Base-by-base conservation (phyloP, 1,284 basidiomycete species). In the Fistulina hepatica region DNA sequence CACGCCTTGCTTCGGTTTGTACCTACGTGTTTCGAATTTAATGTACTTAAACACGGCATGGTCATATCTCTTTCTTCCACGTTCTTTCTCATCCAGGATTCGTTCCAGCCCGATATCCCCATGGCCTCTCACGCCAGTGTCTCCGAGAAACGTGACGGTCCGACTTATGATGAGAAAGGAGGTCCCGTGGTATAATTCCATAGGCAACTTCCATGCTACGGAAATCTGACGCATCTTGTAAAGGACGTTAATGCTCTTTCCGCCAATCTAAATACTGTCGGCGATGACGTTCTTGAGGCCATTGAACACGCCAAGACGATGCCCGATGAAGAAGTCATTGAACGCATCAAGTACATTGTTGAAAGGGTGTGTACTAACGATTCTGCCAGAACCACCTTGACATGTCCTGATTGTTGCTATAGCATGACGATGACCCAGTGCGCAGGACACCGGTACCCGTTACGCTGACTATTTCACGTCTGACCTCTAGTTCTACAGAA, bases 401-500 rank as follows among this genome's bases (percentile, higher is more conserved):
- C n/a, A 10, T 26, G 10, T 10, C 24, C 24, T 26, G n/a, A 13
- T 9, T 12, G 10, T 8, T 6, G 12, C 12, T 25, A 2, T 20
- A 45, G 43, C 40, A 44, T 17, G 30, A 30, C 9, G 37, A 44
- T 20, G 43, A 44, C 22, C 43, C 43, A 9, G 43, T 42, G 22
- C 13, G 42, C 36, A 2, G 6, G 13, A 21, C 8, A 11, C 10
- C 8, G 11, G 1, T 17, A n/a, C 16, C 6, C n/a, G 3, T 3
- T 21, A n/a, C 26, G 5, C 7, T 5, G 12, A 9, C 12, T 5
- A 26, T 19, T 22, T 13, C 9, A 21, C 5, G 12, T 13, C 24
- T 25, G 33, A 12, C n/a, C n/a, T n/a, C n/a, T 27, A n/a, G 1
- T 9, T 10, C 19, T 21, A 12, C 21, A 44, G 43, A 46, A 46